Evolutionary conservation across 1,284 basidiomycete species (phyloP).

Genomic region (Ceratobasidium sp.): DNA sequence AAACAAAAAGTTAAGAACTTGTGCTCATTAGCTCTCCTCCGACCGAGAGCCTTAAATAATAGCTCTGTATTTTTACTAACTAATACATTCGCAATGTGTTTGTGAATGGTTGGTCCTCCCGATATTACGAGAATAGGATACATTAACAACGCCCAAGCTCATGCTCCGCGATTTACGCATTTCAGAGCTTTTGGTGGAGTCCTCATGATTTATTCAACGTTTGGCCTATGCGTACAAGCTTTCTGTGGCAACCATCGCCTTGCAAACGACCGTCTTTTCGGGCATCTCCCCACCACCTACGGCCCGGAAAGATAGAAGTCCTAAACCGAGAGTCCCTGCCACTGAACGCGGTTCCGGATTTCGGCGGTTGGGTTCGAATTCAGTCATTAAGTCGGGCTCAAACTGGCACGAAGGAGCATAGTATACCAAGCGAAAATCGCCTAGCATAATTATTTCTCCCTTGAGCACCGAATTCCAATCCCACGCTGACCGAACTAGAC

Average conservation of each 20-base stretch:
- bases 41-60: too few relatives aligned
- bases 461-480: slow-evolving; percentile 34
- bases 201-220: too few relatives aligned
- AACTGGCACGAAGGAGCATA: background rate
- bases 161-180: too few relatives aligned
- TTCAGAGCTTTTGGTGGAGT: too few relatives aligned
- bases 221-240: background rate
- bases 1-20: too few relatives aligned
- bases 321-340: background rate
- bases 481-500: slow-evolving; percentile 26
- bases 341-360: background rate
- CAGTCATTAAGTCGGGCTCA: background rate
- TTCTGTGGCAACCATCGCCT: slow-evolving; percentile 12
- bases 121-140: too few relatives aligned
- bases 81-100: too few relatives aligned
- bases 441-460: slow-evolving; percentile 25
- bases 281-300: slow-evolving; percentile 5
- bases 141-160: too few relatives aligned
- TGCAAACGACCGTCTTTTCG: background rate
- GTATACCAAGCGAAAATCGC: slow-evolving; percentile 4
- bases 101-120: too few relatives aligned
- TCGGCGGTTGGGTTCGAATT: background rate
- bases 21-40: too few relatives aligned
- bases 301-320: background rate
- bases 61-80: too few relatives aligned